Base-by-base conservation (phyloP, 257 asterid genomes). In the Scutellaria baicalensis region DNA sequence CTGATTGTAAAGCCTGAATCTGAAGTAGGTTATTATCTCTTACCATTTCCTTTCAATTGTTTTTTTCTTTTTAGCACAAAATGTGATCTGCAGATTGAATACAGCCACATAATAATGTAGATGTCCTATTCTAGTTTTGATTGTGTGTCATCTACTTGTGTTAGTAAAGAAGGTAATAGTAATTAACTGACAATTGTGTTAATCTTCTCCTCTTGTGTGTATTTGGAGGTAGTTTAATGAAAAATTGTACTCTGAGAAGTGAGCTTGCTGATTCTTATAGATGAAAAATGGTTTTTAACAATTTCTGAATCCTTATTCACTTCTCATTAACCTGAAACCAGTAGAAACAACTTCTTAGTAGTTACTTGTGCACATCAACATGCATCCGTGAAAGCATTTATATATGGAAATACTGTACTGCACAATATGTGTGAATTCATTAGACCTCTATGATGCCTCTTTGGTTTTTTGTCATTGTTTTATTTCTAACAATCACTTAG, bases 1-100 rank as follows among this genome's bases (percentile, higher is more conserved):
- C 73, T 86, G 70, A 74, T 83, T 68, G 47, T 84, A 68, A 93
- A 83, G 84, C 93, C 89, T 59, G 55, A 85, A 78, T 67, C 88
- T 73, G 82, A 76, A 35, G 97, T 89, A 78, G 44, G 95, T 69
- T 60, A 18, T 38, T 51, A 74, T 43, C 66, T 71, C 64, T 39
- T 50, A n/a, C 61, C 70, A n/a, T 39, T 38, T n/a, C 8, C n/a
- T 10, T 71, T 36, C 33, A 51, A 23, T 36, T 60, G 47, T 64
- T 67, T 66, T 60, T 33, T 36, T 60, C 42, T 61, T 67, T 66
- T 60, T 33, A 40, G 66, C 54, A 51, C 75, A 51, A 14, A 61
- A 31, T 71, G 17, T 48, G 75, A 74, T 39, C 43, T 61, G 49
- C 58, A 39, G 75, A 64, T n/a, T 16, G 27, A 72, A 39, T 31